Evolutionary conservation across 306 rosid species (phyloP).

Genomic region (Corylus heterophylla): DNA sequence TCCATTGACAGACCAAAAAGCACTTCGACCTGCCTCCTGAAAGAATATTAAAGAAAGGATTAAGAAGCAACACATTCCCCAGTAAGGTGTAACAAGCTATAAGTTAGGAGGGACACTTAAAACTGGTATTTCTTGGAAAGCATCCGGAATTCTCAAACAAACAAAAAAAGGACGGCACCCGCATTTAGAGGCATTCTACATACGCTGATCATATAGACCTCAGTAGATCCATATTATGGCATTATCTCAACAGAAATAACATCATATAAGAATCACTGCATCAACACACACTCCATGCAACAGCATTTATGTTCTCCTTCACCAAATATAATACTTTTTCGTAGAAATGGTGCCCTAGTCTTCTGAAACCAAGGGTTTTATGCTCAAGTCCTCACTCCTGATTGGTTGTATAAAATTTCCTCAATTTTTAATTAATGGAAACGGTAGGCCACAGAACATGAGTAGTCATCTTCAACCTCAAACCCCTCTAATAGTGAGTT

Average conservation of each 20-base stretch:
- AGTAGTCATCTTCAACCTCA: not conserved
- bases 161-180: not conserved
- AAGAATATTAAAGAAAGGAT: constrained; percentile 5
- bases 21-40: constrained; percentile 92
- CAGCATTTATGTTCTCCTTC: not conserved
- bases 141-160: not conserved
- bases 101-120: not conserved
- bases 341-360: not conserved
- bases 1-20: constrained; percentile 94
- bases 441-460: not conserved
- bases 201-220: not conserved
- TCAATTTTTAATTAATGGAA: not conserved
- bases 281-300: not conserved
- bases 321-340: not conserved
- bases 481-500: not conserved
- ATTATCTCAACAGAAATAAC: not conserved
- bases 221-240: not conserved
- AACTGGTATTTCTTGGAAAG: not conserved
- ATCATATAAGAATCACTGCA: not conserved
- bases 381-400: not conserved
- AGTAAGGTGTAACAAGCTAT: constrained; percentile 4
- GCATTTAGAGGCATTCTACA: not conserved
- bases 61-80: not conserved
- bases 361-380: not conserved
- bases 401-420: not conserved